Percentiles rank a stretch among this genome's conserved stretches.
These are phyloP conservation scores for Saccharomyces hybrid DNA, from an alignment of 1,139 yeast species.

Conservation along the genomic window DNA sequence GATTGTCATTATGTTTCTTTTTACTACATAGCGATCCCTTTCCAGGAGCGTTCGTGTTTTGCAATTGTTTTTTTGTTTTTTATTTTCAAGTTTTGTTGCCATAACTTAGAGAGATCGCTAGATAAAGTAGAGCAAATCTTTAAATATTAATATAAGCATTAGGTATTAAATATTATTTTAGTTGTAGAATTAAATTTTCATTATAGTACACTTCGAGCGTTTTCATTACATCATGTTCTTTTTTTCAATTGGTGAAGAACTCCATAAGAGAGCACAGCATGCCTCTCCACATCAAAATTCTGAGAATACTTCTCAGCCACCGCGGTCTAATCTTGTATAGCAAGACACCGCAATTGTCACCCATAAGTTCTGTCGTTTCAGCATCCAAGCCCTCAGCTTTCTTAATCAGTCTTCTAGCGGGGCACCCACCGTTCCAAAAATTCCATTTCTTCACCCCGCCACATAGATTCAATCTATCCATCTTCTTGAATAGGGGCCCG, in stretches of 20 bases:
- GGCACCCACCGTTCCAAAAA: constrained; percentile 53
- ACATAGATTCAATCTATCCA: constrained; percentile 60
- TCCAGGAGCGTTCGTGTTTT: too few species aligned
- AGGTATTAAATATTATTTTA: not conserved
- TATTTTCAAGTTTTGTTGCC: too few species aligned
- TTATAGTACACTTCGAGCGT: not conserved
- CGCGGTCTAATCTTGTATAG: constrained; percentile 43
- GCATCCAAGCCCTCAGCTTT: constrained; percentile 66
- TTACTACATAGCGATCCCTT: too few species aligned
- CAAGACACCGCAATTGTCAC: constrained; percentile 41
- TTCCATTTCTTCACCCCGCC: constrained; percentile 84
- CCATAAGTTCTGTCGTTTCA: constrained; percentile 50
- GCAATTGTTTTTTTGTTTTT: too few species aligned
- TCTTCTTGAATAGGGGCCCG: constrained; percentile 76
- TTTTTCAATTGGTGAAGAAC: constrained; percentile 26
- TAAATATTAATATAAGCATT: not conserved
- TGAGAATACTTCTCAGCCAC: constrained; percentile 39
- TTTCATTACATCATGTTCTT: not conserved
- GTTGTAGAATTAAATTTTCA: not conserved
- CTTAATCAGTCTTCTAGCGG: constrained; percentile 57
- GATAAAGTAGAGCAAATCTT: not conserved
- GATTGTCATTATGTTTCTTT: too few species aligned
- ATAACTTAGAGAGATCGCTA: too few species aligned
- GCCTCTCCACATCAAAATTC: constrained; percentile 58
- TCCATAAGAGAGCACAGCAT: constrained; percentile 54